Conservation (phyloP, 176 grass and related monocot genomes). For the Eragrostis curvula region DNA sequence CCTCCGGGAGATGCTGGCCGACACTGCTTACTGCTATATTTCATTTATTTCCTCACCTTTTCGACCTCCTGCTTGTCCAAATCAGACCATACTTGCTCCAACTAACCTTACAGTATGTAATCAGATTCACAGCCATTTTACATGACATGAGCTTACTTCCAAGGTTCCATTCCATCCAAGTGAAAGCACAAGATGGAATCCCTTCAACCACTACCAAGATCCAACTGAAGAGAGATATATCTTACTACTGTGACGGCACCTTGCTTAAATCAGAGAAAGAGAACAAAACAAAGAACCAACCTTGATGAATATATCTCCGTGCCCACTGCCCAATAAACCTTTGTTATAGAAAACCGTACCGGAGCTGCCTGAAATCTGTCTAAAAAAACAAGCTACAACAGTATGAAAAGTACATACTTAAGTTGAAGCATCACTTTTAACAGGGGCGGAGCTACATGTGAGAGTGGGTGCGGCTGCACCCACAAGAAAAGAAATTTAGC, state of each 20-base stretch:
- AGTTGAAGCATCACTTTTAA: not conserved
- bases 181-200: slow-evolving; percentile 21
- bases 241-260: not conserved
- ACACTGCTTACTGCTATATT: not conserved
- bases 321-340: not conserved
- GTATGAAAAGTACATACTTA: not conserved
- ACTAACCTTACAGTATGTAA: not conserved
- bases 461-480: no score
- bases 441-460: no score
- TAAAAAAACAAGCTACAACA: not conserved
- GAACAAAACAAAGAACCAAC: slow-evolving; percentile 8
- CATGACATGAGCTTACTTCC: no score
- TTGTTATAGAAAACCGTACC: not conserved
- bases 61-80: not conserved
- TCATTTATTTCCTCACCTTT: not conserved
- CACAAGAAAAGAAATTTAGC: no score
- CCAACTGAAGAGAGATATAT: not conserved
- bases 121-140: not conserved
- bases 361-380: not conserved
- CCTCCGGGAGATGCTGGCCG: slow-evolving; percentile 22
- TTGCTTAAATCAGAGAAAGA: not conserved
- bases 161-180: not conserved
- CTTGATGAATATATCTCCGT: not conserved
- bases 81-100: not conserved
- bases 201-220: slow-evolving; percentile 34